Evolutionary conservation across 441 rosid genomes (phyloP).

Genomic region (Adansonia madagascariensis): DNA sequence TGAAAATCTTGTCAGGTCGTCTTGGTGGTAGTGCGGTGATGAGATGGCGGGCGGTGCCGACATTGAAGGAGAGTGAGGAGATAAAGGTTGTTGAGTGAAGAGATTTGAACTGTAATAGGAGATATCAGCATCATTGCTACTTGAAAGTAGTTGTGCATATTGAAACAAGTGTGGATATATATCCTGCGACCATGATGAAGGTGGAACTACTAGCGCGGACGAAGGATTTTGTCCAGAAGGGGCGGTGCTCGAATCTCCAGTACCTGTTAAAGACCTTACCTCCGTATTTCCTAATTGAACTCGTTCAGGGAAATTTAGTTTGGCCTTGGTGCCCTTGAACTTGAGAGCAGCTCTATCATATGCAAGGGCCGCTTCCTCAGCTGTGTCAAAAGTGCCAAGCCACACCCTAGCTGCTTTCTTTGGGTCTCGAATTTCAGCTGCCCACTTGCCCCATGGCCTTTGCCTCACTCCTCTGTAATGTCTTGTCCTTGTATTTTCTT

Average conservation of each 20-base stretch:
- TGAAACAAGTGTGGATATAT: constrained; percentile 40
- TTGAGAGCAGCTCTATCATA: constrained; percentile 77
- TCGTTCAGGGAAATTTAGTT: constrained; percentile 75
- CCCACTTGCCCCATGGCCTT: too few relatives aligned
- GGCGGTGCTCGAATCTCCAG: neutral
- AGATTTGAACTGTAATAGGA: constrained; percentile 60
- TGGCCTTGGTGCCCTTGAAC: constrained; percentile 78
- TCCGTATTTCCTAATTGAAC: constrained; percentile 42
- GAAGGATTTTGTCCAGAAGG: constrained; percentile 30
- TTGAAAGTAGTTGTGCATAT: constrained; percentile 75
- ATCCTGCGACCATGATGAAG: constrained; percentile 36
- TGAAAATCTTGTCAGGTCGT: constrained; percentile 29
- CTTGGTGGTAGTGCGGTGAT: constrained; percentile 28
- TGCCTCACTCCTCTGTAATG: too few relatives aligned
- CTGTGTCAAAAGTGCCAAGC: too few relatives aligned
- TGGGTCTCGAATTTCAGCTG: too few relatives aligned
- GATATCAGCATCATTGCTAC: constrained; percentile 57
- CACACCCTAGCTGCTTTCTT: too few relatives aligned
- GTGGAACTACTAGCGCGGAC: constrained; percentile 25
- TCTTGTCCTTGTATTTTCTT: too few relatives aligned
- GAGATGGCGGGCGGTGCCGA: constrained; percentile 25
- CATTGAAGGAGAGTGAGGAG: constrained; percentile 41
- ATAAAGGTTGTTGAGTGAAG: constrained; percentile 40
- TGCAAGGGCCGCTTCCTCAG: constrained; percentile 32
- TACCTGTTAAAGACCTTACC: too few relatives aligned